Evolutionary conservation across 2,329 filamentous ascomycete genomes (phyloP), one percentile per base, ranked within the genome.

Genomic region (Stemphylium beticola): DNA sequence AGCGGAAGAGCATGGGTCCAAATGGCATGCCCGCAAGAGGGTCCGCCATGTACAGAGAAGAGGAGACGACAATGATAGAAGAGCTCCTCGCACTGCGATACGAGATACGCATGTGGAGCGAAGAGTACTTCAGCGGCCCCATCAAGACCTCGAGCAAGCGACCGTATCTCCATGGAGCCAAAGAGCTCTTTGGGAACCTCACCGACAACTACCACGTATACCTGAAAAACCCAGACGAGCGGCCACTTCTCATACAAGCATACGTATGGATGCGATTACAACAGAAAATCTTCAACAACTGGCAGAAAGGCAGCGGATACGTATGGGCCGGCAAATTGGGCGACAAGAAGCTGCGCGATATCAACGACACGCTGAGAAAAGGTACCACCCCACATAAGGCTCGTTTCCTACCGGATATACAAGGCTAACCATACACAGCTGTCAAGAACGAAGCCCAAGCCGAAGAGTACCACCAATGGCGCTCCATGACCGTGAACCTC

Each of bases 291-390:
- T 75, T 75, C 60, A 74, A 64, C 61, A 74, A 66, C 22, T 66
- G 71, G 46, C 53, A 67, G 32, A 73, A 71, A 36, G 73, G 72
- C 17, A 70, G 69, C 48, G 73, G 73, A 29, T 75, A 75, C 48
- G 60, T 74, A 9, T 75, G 73, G 73, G 73, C 73, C 1, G 73
- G 71, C 26, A 73, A 70, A 45, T 60, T 74, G n/a, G 73, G 73
- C 18, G 72, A 75, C 55, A 65, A 68, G 43, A 73, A 73, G 22
- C 59, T 75, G 8, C 69, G 73, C 2, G 65, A 68, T 9, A 61
- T 75, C 47, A 74, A 75, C 45, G 73, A 75, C 45, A 73, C 69
- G 2, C 57, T 75, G 37, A 64, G 73, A 17, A 73, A 74, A 66
- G 71, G 71, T 71, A 64, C 33, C 46, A 42, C 31, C 17, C 24